A percentile compares a stretch with the other conserved stretches of the same genome.
These are phyloP conservation scores for Lathyrus oleraceus DNA, from an alignment of 306 rosid species.

Conservation along the genomic window DNA sequence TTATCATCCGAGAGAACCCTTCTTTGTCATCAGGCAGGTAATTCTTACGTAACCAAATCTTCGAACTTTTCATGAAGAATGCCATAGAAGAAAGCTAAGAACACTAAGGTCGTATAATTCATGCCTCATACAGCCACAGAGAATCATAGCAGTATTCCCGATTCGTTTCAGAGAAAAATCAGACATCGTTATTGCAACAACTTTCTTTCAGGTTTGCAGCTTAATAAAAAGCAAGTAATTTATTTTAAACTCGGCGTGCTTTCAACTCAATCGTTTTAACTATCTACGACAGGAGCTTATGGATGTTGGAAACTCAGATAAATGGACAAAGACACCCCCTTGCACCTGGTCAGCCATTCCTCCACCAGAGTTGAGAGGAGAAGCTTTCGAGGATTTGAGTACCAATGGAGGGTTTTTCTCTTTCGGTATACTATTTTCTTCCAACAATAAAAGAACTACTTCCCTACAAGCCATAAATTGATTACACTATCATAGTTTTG, in stretches of 20 bases:
- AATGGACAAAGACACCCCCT: slow-evolving; percentile 83
- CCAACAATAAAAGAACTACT: slow-evolving; percentile 16
- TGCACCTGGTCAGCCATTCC: slow-evolving; percentile 95
- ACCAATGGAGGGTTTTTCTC: slow-evolving; percentile 90
- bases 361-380: slow-evolving; percentile 89
- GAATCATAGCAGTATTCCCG: slow-evolving; percentile 74
- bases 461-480: slow-evolving; percentile 1
- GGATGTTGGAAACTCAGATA: slow-evolving; percentile 77
- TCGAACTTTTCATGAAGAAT: slow-evolving; percentile 6
- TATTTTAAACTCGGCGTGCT: slow-evolving; percentile 2
- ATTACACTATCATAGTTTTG: slow-evolving; percentile 8
- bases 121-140: slow-evolving; percentile 63
- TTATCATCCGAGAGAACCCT: slow-evolving; percentile 85
- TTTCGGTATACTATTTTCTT: slow-evolving; percentile 56
- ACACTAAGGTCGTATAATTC: slow-evolving; percentile 13
- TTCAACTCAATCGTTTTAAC: slow-evolving; percentile 20
- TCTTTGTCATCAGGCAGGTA: slow-evolving; percentile 90
- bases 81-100: background rate
- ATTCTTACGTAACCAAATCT: slow-evolving; percentile 23
- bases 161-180: slow-evolving; percentile 73
- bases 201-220: slow-evolving; percentile 81
- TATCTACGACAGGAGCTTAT: slow-evolving; percentile 65
- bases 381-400: slow-evolving; percentile 77
- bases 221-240: slow-evolving; percentile 6
- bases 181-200: slow-evolving; percentile 77